These are phyloP conservation scores for Candida sojae DNA, from an alignment of 1,139 yeast species.

Conservation along the genomic window DNA sequence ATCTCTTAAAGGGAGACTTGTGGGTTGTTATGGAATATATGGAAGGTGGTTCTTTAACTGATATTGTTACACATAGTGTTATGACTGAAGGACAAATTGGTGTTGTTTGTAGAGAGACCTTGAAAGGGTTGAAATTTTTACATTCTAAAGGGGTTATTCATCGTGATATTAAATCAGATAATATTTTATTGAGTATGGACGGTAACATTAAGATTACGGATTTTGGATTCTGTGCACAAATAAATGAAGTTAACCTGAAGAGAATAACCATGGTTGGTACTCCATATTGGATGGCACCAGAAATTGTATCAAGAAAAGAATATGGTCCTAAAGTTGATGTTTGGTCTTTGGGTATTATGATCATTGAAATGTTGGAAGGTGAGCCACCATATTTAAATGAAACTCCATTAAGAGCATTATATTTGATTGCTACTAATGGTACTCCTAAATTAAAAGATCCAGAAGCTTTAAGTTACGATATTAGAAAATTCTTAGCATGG, in stretches of 20 bases:
- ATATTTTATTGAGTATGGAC: constrained; percentile 74
- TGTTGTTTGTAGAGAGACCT: constrained; percentile 90
- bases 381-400: constrained; percentile 98
- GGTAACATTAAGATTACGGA: constrained; percentile 92
- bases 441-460: constrained; percentile 93
- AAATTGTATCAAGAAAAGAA: constrained; percentile 89
- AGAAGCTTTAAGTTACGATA: constrained; percentile 66
- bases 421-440: constrained; percentile 92
- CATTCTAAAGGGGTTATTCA: constrained; percentile 95
- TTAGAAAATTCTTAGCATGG: constrained; percentile 72
- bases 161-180: constrained; percentile 94
- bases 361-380: constrained; percentile 98
- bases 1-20: constrained; percentile 68
- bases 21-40: constrained; percentile 99
- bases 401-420: constrained; percentile 88
- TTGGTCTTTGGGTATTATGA: constrained; percentile 98
- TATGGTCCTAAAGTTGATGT: constrained; percentile 97
- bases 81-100: constrained; percentile 99
- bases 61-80: constrained; percentile 91
- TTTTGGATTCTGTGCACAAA: constrained; percentile 94
- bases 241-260: constrained; percentile 80
- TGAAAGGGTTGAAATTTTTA: constrained; percentile 80
- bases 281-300: constrained; percentile 99
- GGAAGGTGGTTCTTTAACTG: constrained; percentile 97
- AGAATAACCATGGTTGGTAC: constrained; percentile 99